Base-by-base conservation (phyloP, 2,329 filamentous ascomycete species). In the Tolypocladium guangdongense region DNA sequence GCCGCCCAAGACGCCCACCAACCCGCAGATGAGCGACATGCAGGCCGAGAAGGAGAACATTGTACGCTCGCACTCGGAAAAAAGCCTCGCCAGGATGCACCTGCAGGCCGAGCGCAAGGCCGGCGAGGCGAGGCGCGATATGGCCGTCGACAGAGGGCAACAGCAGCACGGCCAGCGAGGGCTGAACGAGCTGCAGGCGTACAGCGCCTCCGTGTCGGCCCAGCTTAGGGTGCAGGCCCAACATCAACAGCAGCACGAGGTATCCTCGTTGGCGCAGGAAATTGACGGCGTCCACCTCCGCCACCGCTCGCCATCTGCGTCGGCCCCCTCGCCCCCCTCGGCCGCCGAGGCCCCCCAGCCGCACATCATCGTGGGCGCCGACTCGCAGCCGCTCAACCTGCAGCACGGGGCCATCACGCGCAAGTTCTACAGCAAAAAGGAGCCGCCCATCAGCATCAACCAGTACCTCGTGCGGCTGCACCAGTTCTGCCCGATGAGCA, bases 401-500 rank as follows among this genome's bases (percentile, higher is more conserved):
- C 91, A 96, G 66, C 87, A 93, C 65, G 84, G 84, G 57, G 87
- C 90, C 59, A 89, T 97, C 58, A 90, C 89, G 20, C 84, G 90
- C 60, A 93, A 93, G 63, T 99, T 99, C 71, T 95, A 93, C 74
- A 92, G 87, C 58, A 96, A 93, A 67, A 82, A 84, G 50, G 83
- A 90, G 18, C 92, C 93, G 22, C 85, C 87, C 12, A 92, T 97
- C 59, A 79, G 83, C 37, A 78, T 96, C 48, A 82, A 86, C 63
- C 87, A 93, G 58, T 99, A 97, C 65, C 80, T 97, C 27, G 76
- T 84, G 62, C 87, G 92, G 18, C 81, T 97, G 55, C 91, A 97
- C 71, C 83, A 83, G 54, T 96, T 87, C 72, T 97, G 92, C 64
- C 91, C 93, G 4, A 90, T 96, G 81, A 95, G 88, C 57, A 90